Evolutionary conservation across 441 rosid species (phyloP).

Genomic region (Melastoma candidum): DNA sequence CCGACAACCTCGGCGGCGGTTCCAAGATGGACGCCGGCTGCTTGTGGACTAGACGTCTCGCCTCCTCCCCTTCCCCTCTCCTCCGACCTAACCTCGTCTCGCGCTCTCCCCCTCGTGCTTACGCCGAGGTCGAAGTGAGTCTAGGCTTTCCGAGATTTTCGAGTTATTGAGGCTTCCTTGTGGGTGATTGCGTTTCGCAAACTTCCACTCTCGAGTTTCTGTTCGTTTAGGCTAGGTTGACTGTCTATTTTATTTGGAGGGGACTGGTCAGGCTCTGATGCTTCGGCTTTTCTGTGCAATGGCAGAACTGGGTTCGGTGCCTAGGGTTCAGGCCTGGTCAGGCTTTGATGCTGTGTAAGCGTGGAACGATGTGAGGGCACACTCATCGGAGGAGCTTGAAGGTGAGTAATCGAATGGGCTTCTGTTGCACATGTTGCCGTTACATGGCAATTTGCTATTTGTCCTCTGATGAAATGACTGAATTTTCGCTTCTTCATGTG

Average conservation of each 20-base stretch:
- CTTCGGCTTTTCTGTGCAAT: background rate
- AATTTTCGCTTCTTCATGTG: too few relatives aligned
- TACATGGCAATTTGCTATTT: background rate
- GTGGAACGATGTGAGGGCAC: slow-evolving; percentile 63
- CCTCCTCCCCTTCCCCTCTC: too few relatives aligned
- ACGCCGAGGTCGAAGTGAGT: slow-evolving; percentile 45
- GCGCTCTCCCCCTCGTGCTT: too few relatives aligned
- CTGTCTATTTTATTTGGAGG: background rate
- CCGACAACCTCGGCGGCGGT: too few relatives aligned
- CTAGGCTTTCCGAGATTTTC: background rate
- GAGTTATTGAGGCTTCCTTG: background rate
- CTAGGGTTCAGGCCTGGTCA: slow-evolving; percentile 83
- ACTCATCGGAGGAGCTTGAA: slow-evolving; percentile 45
- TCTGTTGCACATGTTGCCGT: background rate
- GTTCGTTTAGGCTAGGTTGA: too few relatives aligned
- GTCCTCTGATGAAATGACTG: too few relatives aligned
- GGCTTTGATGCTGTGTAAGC: slow-evolving; percentile 93
- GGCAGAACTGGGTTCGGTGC: slow-evolving; percentile 73
- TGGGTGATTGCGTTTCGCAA: background rate
- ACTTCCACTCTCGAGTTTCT: background rate
- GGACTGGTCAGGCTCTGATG: background rate
- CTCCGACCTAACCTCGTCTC: too few relatives aligned
- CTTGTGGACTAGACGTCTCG: too few relatives aligned
- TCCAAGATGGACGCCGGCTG: too few relatives aligned
- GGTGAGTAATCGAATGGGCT: slow-evolving; percentile 25